These are phyloP conservation scores for Aspergillus vadensis DNA, from an alignment of 2,329 filamentous ascomycete species.

Conservation along the genomic window DNA sequence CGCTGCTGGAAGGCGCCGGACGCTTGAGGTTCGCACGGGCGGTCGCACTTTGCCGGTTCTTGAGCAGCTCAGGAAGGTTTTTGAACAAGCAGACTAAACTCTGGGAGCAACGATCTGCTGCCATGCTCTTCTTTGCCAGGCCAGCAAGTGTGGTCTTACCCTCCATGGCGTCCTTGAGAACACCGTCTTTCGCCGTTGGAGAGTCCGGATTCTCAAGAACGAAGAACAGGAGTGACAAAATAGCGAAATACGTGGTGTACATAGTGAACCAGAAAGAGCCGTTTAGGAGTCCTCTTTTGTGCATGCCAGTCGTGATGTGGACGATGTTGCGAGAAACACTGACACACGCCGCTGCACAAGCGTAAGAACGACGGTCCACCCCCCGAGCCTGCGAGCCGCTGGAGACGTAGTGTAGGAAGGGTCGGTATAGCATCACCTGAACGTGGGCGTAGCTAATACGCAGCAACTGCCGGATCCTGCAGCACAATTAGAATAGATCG, in stretches of 20 bases:
- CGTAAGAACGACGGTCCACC: slow-evolving; percentile 64
- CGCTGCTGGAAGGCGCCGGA: slow-evolving; percentile 37
- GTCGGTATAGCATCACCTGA: slow-evolving; percentile 66
- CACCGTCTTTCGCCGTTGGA: slow-evolving; percentile 64
- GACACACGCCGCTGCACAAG: slow-evolving; percentile 66
- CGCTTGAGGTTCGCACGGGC: slow-evolving; percentile 53
- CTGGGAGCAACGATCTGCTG: slow-evolving; percentile 80
- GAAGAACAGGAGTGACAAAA: slow-evolving; percentile 65
- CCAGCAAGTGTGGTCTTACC: slow-evolving; percentile 80
- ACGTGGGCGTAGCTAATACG: slow-evolving; percentile 66
- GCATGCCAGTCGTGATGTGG: slow-evolving; percentile 67
- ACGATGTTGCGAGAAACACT: slow-evolving; percentile 68
- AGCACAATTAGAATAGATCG: slow-evolving; percentile 2
- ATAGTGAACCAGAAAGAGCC: slow-evolving; percentile 69
- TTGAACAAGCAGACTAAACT: slow-evolving; percentile 80
- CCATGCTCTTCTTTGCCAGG: slow-evolving; percentile 80
- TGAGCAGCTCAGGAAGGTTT: slow-evolving; percentile 73
- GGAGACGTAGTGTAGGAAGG: slow-evolving; percentile 66
- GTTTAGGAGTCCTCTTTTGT: slow-evolving; percentile 60
- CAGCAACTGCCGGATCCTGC: slow-evolving; percentile 60
- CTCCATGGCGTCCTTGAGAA: slow-evolving; percentile 80
- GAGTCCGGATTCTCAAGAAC: slow-evolving; percentile 66
- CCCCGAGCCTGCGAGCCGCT: slow-evolving; percentile 51
- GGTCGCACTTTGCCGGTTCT: slow-evolving; percentile 53
- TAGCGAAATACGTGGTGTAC: slow-evolving; percentile 69